Evolutionary conservation across 192 early-diverging fungal genomes (phyloP).

Genomic region (Coemansia sp.): DNA sequence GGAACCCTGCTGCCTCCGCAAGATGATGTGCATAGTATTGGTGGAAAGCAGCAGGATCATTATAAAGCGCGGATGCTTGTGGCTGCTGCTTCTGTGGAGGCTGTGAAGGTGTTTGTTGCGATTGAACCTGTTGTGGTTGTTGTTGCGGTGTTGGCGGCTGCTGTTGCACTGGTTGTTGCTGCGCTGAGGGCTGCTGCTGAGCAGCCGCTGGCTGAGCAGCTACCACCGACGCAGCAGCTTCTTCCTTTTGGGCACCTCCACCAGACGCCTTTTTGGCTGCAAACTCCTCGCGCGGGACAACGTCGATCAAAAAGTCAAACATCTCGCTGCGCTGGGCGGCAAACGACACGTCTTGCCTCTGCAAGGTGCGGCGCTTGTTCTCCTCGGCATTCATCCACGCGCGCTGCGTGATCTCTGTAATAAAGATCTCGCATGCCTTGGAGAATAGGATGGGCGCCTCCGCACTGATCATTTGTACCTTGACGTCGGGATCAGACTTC

Average conservation of each 20-base stretch:
- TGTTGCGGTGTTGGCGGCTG: constrained; percentile 11
- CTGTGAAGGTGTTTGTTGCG: neutral
- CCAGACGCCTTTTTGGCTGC: constrained; percentile 29
- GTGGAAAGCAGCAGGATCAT: constrained; percentile 37
- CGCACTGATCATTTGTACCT: constrained; percentile 77
- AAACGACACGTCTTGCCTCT: constrained; percentile 86
- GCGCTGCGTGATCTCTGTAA: constrained; percentile 82
- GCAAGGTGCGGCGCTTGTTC: constrained; percentile 94
- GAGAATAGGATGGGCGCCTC: constrained; percentile 93
- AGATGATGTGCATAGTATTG: constrained; percentile 56
- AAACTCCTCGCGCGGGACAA: constrained; percentile 91
- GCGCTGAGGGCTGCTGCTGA: neutral
- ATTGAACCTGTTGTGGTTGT: constrained; percentile 14
- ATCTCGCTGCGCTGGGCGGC: constrained; percentile 89
- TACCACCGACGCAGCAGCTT: neutral
- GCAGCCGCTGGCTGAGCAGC: neutral
- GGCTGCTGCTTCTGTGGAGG: constrained; percentile 16
- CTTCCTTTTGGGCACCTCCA: neutral
- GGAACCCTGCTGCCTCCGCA: constrained; percentile 43
- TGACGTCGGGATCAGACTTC: constrained; percentile 97
- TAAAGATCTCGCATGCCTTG: constrained; percentile 98
- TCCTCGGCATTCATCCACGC: constrained; percentile 94
- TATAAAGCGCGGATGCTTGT: constrained; percentile 19
- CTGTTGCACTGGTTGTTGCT: constrained; percentile 13
- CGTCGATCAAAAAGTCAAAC: constrained; percentile 98